Evolutionary conservation across 2,329 filamentous ascomycete genomes (phyloP).

Genomic region (Pseudogymnoascus sp.): DNA sequence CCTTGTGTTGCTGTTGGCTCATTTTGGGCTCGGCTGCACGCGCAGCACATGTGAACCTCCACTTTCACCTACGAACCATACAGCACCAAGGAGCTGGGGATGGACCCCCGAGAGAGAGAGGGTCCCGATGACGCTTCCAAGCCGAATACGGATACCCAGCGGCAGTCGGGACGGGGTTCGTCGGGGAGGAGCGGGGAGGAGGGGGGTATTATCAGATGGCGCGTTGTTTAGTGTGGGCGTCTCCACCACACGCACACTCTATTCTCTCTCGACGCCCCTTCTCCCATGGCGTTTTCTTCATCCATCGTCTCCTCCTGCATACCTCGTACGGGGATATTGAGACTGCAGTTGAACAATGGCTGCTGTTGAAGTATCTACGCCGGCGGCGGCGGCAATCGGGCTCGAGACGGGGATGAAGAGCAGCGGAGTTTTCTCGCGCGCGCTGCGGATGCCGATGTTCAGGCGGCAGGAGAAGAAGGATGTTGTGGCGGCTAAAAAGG

Average conservation of each 20-base stretch:
- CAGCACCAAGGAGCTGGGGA: neutral
- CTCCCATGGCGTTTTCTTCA: neutral
- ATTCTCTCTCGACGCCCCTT: neutral
- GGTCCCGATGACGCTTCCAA: slow-evolving; percentile 1
- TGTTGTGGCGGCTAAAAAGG: neutral
- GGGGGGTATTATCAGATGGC: slow-evolving; percentile 7
- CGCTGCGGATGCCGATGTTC: neutral
- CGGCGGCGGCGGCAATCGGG: neutral
- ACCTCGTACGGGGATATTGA: slow-evolving; percentile 1
- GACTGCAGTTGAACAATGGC: slow-evolving; percentile 1
- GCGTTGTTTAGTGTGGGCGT: neutral
- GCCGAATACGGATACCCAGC: slow-evolving; percentile 2
- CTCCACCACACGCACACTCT: neutral
- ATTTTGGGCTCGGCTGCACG: neutral
- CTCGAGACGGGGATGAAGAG: slow-evolving; percentile 3
- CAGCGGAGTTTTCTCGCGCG: neutral
- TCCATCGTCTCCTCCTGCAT: neutral
- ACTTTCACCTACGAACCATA: neutral
- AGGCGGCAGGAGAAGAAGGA: neutral
- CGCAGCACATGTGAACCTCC: neutral
- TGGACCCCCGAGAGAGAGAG: neutral
- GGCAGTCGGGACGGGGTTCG: slow-evolving; percentile 1
- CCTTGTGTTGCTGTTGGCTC: neutral
- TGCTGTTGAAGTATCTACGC: slow-evolving; percentile 3
- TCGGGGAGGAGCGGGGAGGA: neutral